A percentile compares a stretch with the other conserved stretches of the same genome.
phyloP scores from a whole-genome alignment of 768 basidiomycete species.

The Rhodotorula babjevae region DNA sequence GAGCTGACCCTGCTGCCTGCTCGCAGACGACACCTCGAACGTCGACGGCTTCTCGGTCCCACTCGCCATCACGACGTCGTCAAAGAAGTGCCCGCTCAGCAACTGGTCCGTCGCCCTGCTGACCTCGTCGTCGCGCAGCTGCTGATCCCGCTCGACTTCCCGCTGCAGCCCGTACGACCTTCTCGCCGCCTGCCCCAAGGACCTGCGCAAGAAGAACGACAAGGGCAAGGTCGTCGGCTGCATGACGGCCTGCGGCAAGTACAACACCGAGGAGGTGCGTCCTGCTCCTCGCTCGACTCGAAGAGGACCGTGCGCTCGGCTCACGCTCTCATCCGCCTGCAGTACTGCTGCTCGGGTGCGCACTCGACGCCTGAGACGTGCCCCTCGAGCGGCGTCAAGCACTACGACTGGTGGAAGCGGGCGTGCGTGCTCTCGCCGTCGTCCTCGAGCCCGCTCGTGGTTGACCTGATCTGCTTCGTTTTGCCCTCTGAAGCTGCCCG shows the following conservation, averaged over 20 bases:
- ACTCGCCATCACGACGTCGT: slow-evolving; percentile 9
- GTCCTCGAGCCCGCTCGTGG: background rate
- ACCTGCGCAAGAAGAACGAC: slow-evolving; percentile 18
- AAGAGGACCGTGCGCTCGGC: too few species aligned
- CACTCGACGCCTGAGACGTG: slow-evolving; percentile 6
- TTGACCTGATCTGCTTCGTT: too few species aligned
- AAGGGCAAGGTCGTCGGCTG: slow-evolving; percentile 24
- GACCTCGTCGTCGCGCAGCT: too few species aligned
- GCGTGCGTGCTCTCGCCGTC: slow-evolving; percentile 2
- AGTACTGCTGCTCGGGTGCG: slow-evolving; percentile 27
- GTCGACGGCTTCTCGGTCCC: slow-evolving; percentile 25
- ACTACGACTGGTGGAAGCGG: slow-evolving; percentile 21
- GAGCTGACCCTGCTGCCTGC: background rate
- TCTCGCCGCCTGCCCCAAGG: background rate
- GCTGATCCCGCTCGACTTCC: too few species aligned
- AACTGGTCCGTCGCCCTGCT: too few species aligned
- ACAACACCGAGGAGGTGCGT: background rate
- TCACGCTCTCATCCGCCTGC: too few species aligned
- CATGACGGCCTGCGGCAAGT: background rate
- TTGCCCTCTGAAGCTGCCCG: background rate
- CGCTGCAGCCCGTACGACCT: slow-evolving; percentile 13
- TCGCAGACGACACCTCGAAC: slow-evolving; percentile 10
- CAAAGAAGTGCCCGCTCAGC: slow-evolving; percentile 7
- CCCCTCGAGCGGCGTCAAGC: slow-evolving; percentile 9
- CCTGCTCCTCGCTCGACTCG: background rate